Percentiles rank a stretch among this genome's conserved stretches.
Evolutionary conservation across 805 yeast genomes (phyloP).

Genomic region (Lachancea kluyveri): DNA sequence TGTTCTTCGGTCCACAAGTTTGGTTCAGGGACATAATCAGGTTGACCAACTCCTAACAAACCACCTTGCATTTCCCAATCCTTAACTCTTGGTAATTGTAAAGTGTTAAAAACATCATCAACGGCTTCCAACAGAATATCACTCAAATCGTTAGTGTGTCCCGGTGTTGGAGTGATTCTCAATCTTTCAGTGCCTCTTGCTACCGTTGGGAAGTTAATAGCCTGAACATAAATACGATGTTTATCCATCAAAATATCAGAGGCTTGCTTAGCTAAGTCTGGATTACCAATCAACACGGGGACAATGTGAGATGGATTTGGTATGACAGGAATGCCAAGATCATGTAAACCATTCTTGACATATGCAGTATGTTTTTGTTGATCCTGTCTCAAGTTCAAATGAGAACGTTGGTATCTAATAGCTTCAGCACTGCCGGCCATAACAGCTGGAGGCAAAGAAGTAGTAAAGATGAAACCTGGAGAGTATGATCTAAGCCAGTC

Average conservation of each 20-base stretch:
- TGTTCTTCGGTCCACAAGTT: conserved; percentile 89
- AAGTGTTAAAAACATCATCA: conserved; percentile 70
- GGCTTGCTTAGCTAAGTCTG: conserved; percentile 85
- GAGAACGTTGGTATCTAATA: conserved; percentile 73
- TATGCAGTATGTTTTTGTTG: conserved; percentile 85
- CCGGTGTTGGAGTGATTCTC: conserved; percentile 98
- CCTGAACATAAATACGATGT: conserved; percentile 91
- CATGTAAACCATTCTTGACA: conserved; percentile 65
- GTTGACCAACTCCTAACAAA: conserved; percentile 81
- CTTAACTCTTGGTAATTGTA: conserved; percentile 64
- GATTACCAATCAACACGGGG: conserved; percentile 92
- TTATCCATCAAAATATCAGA: conserved; percentile 81
- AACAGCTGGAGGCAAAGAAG: conserved; percentile 93
- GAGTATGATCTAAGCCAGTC: conserved; percentile 97
- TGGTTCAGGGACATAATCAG: conserved; percentile 38
- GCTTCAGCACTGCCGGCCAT: conserved; percentile 95
- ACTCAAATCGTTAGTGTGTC: conserved; percentile 73
- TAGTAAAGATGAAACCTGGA: conserved; percentile 96
- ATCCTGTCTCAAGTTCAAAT: conserved; percentile 67
- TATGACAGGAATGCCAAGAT: conserved; percentile 84
- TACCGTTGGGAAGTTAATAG: conserved; percentile 97
- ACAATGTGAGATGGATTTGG: conserved; percentile 98
- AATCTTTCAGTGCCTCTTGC: conserved; percentile 93
- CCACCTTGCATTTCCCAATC: conserved; percentile 84
- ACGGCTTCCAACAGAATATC: conserved; percentile 73